Base-by-base conservation (phyloP, 148 eudicot genomes). In the Mesembryanthemum crystallinum region DNA sequence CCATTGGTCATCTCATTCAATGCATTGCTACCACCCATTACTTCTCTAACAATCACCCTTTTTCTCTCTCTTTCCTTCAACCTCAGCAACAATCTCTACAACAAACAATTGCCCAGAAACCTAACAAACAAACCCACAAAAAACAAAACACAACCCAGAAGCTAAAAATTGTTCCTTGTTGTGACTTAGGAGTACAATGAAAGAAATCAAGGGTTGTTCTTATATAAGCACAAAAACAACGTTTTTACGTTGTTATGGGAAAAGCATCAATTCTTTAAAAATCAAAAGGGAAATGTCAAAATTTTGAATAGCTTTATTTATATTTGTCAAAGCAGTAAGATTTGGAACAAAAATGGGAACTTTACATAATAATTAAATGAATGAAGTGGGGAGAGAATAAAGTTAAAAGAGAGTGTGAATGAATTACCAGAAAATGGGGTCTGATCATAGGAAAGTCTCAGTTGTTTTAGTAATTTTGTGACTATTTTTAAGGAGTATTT, bases 1-100 rank as follows among this genome's bases (percentile, higher is more conserved):
- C 87, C 93, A 35, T 64, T 83, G 23, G 64, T 65, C 74, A 81
- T 58, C 55, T 83, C 83, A 65, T 79, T 78, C 75, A 82, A 58
- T 68, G 77, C 77, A 75, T 77, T 82, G 47, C 73, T 81, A 77
- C 79, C 78, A 35, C 63, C 83, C 87, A 83, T 84, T 21, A 60
- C 62, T 78, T 70, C 55, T 55, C 73, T 81, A 5, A 62, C 65
- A 63, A 68, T 39, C 51, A 45, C 37, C 37, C 73, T 78, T 52
- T 65, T 71, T 79, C 73, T 81, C 75, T 75, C 71, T 78, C 83
- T 58, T 69, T 73, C 71, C 67, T 77, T 29, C 71, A 33, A 47
- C 49, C 66, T 72, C 64, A 77, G 24, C n/a, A 60, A 74, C 62
- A 47, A 37, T 55, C 69, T 80, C 73, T 71, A 23, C 76, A 80